These are phyloP conservation scores for Fragaria iinumae DNA, from an alignment of 306 rosid species.

Conservation along the genomic window DNA sequence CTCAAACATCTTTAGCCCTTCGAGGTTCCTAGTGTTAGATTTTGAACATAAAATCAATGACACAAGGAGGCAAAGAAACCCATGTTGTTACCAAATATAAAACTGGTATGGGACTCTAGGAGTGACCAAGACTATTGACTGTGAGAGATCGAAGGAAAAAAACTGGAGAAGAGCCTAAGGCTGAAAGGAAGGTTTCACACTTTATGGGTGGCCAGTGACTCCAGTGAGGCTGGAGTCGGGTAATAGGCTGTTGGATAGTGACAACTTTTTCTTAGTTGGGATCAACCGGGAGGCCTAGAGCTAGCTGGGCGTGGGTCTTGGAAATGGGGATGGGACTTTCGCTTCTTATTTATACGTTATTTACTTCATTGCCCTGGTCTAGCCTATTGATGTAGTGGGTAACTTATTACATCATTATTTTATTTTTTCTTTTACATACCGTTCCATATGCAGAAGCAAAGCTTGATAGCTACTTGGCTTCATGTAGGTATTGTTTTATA, in stretches of 20 bases:
- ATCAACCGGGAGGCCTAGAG: not conserved
- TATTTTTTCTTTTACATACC: not conserved
- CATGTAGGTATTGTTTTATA: not conserved
- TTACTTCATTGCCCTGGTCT: not conserved
- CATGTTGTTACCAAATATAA: not conserved
- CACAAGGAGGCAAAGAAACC: not conserved
- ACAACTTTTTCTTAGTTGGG: not conserved
- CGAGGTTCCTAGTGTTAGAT: not conserved
- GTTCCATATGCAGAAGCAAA: slow-evolving; percentile 13
- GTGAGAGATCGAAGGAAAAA: not conserved
- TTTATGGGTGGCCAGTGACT: not conserved
- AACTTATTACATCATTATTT: not conserved
- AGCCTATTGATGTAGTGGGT: not conserved
- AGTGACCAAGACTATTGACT: not conserved
- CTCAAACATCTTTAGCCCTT: not conserved
- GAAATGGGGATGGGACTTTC: not conserved
- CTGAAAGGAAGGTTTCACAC: not conserved
- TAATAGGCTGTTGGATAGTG: not conserved
- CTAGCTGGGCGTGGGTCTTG: not conserved
- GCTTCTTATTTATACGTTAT: not conserved
- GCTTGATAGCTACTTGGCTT: slow-evolving; percentile 15
- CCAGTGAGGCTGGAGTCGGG: not conserved
- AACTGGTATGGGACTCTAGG: not conserved
- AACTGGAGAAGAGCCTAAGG: not conserved
- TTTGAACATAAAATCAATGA: not conserved